These are phyloP conservation scores for Globomyces sp. DNA, from an alignment of 371 early-diverging fungal species.

Conservation along the genomic window DNA sequence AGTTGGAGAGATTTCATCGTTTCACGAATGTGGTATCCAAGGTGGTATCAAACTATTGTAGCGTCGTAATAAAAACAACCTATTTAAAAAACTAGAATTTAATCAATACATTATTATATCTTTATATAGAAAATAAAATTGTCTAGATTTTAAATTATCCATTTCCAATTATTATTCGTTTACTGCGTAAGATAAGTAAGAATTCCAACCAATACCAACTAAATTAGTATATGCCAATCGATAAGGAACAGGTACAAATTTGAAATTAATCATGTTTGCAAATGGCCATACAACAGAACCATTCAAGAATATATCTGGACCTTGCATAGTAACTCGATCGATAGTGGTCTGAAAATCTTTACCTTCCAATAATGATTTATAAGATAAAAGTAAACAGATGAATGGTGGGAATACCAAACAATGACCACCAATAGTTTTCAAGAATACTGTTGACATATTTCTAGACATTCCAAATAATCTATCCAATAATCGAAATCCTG, in stretches of 20 bases:
- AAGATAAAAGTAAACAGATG: slow-evolving; percentile 14
- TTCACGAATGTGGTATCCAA: slow-evolving; percentile 17
- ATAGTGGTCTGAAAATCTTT: not conserved
- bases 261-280: slow-evolving; percentile 28
- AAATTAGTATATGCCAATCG: slow-evolving; percentile 26
- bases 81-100: not conserved
- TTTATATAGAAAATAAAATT: too few species aligned
- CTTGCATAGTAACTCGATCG: slow-evolving; percentile 12
- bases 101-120: too few species aligned
- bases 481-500: slow-evolving; percentile 25
- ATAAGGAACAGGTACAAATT: slow-evolving; percentile 20
- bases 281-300: slow-evolving; percentile 24
- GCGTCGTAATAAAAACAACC: not conserved
- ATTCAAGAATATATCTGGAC: slow-evolving; percentile 17
- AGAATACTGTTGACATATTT: slow-evolving; percentile 16
- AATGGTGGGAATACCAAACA: slow-evolving; percentile 25
- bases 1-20: slow-evolving; percentile 13
- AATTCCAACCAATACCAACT: slow-evolving; percentile 31
- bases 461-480: slow-evolving; percentile 14
- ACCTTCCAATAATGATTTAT: slow-evolving; percentile 21
- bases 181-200: slow-evolving; percentile 23
- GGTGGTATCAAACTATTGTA: slow-evolving; percentile 5
- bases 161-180: not conserved
- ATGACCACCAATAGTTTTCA: slow-evolving; percentile 20
- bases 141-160: too few species aligned